These are phyloP conservation scores for Alternaria infectoria DNA, from an alignment of 2,329 filamentous ascomycete genomes.

Conservation along the genomic window DNA sequence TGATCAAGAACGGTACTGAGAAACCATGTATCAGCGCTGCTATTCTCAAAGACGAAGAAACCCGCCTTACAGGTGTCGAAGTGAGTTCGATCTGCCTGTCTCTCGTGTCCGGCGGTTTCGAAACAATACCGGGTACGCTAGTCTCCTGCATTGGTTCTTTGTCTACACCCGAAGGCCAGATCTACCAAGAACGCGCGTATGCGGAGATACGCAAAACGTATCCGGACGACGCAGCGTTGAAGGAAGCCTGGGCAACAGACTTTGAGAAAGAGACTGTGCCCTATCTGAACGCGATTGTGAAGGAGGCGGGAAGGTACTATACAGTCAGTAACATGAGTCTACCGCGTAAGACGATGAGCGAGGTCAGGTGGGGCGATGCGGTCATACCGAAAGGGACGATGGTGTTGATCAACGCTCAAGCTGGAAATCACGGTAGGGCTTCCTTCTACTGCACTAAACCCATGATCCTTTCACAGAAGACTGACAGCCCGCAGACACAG, in stretches of 20 bases:
- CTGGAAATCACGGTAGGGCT: slow-evolving; percentile 58
- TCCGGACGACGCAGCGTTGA: slow-evolving; percentile 44
- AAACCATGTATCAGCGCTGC: slow-evolving; percentile 62
- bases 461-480: slow-evolving; percentile 52
- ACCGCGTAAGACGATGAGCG: slow-evolving; percentile 58
- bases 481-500: slow-evolving; percentile 54
- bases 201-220: slow-evolving; percentile 59
- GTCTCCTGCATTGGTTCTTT: slow-evolving; percentile 60
- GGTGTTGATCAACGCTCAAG: slow-evolving; percentile 63
- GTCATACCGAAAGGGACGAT: slow-evolving; percentile 61
- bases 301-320: slow-evolving; percentile 61
- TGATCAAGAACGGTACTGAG: slow-evolving; percentile 59
- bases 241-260: slow-evolving; percentile 55
- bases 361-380: slow-evolving; percentile 60
- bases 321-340: slow-evolving; percentile 62
- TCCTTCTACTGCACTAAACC: not conserved
- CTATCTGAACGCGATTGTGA: slow-evolving; percentile 58
- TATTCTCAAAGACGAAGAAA: slow-evolving; percentile 62
- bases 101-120: slow-evolving; percentile 61
- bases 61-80: slow-evolving; percentile 60
- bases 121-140: slow-evolving; percentile 62
- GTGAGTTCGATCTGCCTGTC: slow-evolving; percentile 62
- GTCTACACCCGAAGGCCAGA: slow-evolving; percentile 56
- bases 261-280: slow-evolving; percentile 57
- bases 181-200: slow-evolving; percentile 61